These are phyloP conservation scores for Cucurbita pepo DNA, from an alignment of 306 rosid species.

Conservation along the genomic window DNA sequence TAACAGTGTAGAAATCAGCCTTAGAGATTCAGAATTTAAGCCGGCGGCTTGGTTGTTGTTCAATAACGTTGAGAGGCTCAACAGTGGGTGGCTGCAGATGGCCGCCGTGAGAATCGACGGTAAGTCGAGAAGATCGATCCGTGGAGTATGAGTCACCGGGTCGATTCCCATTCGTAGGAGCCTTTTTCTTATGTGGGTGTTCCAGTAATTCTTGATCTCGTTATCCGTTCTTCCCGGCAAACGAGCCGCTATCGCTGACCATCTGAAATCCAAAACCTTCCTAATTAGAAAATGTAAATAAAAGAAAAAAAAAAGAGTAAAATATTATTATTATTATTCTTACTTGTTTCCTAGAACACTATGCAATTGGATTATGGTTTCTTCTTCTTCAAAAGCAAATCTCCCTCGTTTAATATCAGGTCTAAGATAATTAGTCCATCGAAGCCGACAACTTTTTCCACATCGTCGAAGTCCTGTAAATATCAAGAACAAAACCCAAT, in stretches of 20 bases:
- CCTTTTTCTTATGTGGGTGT: conserved; percentile 73
- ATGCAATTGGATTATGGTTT: conserved; percentile 71
- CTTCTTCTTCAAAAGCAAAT: conserved; percentile 93
- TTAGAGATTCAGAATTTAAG: conserved; percentile 45
- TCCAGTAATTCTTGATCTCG: conserved; percentile 91
- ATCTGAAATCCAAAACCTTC: conserved; percentile 17
- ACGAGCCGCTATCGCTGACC: conserved; percentile 85
- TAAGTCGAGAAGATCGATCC: conserved; percentile 65
- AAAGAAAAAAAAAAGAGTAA: not conserved
- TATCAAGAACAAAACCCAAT: no score
- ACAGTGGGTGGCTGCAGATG: conserved; percentile 32
- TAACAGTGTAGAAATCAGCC: conserved; percentile 34
- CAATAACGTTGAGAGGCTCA: conserved; percentile 38
- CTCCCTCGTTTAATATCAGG: conserved; percentile 95
- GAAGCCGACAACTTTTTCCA: conserved; percentile 92
- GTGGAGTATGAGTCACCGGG: conserved; percentile 84
- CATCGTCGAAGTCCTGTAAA: conserved; percentile 60
- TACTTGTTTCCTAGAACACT: conserved; percentile 87
- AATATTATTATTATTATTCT: not conserved
- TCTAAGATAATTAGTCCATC: conserved; percentile 86
- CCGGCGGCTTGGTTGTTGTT: conserved; percentile 27
- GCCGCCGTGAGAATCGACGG: conserved; percentile 43
- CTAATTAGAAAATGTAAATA: not conserved
- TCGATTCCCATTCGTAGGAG: conserved; percentile 70
- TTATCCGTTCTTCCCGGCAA: conserved; percentile 91